These are phyloP conservation scores for Fistulifera pelliculosa DNA, from an alignment of 108 stramenopile species.

Conservation along the genomic window DNA sequence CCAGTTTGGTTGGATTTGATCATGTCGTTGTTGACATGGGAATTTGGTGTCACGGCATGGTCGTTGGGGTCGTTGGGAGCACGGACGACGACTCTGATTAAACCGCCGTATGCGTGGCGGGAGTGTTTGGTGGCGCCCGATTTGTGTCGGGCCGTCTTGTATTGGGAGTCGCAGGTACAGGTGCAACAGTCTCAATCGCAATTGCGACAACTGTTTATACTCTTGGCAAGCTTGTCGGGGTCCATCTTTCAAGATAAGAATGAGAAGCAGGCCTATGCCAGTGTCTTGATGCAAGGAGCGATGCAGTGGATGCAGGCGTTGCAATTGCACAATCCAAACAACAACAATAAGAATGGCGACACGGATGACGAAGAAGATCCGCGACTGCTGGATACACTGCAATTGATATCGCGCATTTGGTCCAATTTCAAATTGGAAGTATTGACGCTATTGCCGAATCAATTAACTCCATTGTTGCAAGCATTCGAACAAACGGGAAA, in stretches of 20 bases:
- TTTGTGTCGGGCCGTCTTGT: slow-evolving; percentile 56
- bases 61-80: slow-evolving; percentile 20
- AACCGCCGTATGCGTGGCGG: slow-evolving; percentile 56
- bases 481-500: slow-evolving; percentile 41
- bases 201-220: slow-evolving; percentile 65
- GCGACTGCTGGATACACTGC: slow-evolving; percentile 34
- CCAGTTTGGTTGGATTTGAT: slow-evolving; percentile 20
- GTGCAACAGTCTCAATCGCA: slow-evolving; percentile 9
- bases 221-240: slow-evolving; percentile 50
- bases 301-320: slow-evolving; percentile 31
- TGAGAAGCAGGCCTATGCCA: slow-evolving; percentile 39
- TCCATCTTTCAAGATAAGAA: slow-evolving; percentile 39
- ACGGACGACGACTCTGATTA: slow-evolving; percentile 25
- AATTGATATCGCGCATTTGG: slow-evolving; percentile 53
- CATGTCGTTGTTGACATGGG: slow-evolving; percentile 63
- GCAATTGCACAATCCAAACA: slow-evolving; percentile 16
- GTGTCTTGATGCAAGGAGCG: slow-evolving; percentile 53
- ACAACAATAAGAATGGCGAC: too few species aligned
- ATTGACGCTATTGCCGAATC: slow-evolving; percentile 35
- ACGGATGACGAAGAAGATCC: slow-evolving; percentile 2
- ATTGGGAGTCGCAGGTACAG: slow-evolving; percentile 11
- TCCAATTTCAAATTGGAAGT: slow-evolving; percentile 45
- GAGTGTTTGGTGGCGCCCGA: slow-evolving; percentile 49
- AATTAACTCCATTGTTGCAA: slow-evolving; percentile 36
- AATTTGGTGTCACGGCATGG: slow-evolving; percentile 62